A percentile compares a stretch with the other conserved stretches of the same genome.
Evolutionary conservation across 1,284 basidiomycete species (phyloP).

Genomic region (Ganoderma meredithae): DNA sequence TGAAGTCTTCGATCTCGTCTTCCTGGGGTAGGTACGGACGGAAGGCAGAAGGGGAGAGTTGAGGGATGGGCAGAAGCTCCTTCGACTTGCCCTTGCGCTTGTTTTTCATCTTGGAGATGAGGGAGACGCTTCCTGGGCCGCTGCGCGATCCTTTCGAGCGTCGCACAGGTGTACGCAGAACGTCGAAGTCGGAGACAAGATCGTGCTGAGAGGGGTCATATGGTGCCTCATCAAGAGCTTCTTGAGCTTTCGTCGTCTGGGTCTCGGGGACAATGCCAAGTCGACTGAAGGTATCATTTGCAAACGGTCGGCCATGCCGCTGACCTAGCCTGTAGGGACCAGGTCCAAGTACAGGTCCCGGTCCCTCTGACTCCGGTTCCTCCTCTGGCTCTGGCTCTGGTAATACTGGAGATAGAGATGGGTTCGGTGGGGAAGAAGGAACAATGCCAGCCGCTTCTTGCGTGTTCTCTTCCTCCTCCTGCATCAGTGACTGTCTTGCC

Average conservation of each 20-base stretch:
- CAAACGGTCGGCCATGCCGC: constrained; percentile 18
- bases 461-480: constrained; percentile 33
- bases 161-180: constrained; percentile 24
- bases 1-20: constrained; percentile 38
- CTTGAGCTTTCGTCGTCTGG: constrained; percentile 10
- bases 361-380: not conserved
- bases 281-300: constrained; percentile 33
- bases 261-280: constrained; percentile 34
- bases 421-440: not conserved
- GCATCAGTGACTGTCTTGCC: constrained; percentile 19
- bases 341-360: not conserved
- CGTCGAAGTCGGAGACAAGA: not conserved
- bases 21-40: constrained; percentile 26
- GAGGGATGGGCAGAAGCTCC: constrained; percentile 29
- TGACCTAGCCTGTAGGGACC: constrained; percentile 12
- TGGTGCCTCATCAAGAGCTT: not conserved
- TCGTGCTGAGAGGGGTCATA: constrained; percentile 12
- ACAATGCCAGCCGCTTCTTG: constrained; percentile 26
- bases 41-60: constrained; percentile 34
- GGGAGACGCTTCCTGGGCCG: constrained; percentile 13
- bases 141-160: not conserved
- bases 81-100: constrained; percentile 20
- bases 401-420: not conserved
- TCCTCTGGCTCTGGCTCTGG: not conserved
- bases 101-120: constrained; percentile 30